Base-by-base conservation (phyloP, 208 protist genomes). In the Tetramitus jugosus region DNA sequence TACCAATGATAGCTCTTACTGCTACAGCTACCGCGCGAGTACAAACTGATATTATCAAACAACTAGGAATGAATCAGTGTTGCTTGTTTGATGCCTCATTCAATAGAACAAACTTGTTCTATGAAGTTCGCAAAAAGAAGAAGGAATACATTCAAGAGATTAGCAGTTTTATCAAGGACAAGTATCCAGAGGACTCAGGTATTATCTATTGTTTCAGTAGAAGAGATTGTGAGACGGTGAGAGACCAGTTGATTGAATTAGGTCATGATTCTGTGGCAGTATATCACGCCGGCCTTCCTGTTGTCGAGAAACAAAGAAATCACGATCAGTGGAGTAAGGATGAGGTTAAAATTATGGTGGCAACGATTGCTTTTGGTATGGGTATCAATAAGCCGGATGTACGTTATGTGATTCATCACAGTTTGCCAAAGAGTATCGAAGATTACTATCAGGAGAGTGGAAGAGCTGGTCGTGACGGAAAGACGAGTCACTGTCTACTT, bases 371-470 rank as follows among this genome's bases (percentile, higher is more conserved):
- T 35, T 94, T 94, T 78, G 91, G 90, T 40, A 93, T 94, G 89
- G 76, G 87, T 7, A 96, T 98, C 67, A 94, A 98, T 82, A 98
- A 98, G 83, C 79, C 87, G 0, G 89, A 99, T 78, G 95, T 99
- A 46, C 91, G 97, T 49, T 95, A 88, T 81, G 94, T 99, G 3
- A 84, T 99, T 53, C 97, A 99, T 87, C 89, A 94, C 31, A 85
- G 87, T 0, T 85, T 96, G 7, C 95, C 96, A 0, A 92, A 94
- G 67, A 96, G 90, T 2, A 78, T 99, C 20, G 97, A 98, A 84
- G 89, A 86, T 29, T 99, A 98, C 82, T 94, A 96, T 71, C 96
- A 99, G 83, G 95, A 99, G 79, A 76, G 60, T 37, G 86, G 86
- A 17, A 80, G 86, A 62, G 86, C 84, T 29, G 86, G 86, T 20